Base-by-base conservation (phyloP, 108 stramenopile species). In the Epipyxis sp. region DNA sequence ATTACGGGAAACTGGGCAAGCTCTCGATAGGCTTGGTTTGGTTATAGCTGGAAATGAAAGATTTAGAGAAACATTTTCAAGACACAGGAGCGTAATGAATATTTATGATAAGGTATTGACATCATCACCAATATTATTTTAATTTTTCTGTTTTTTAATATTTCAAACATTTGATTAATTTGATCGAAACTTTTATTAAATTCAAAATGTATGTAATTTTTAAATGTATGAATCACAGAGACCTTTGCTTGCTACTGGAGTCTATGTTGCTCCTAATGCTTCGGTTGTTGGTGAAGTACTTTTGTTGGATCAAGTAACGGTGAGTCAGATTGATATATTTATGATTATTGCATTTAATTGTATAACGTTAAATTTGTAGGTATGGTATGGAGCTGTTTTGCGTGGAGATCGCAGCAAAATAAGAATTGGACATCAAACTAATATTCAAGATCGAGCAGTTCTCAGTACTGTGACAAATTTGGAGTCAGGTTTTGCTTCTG, bases 391-490 rank as follows among this genome's bases (percentile, higher is more conserved):
- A 34, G 85, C 85, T 39, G 85, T 83, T 0, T 59, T 88, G 30
- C 86, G 88, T 0, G 88, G 86, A 40, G 95, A 96, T 80, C 81
- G 86, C 35, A 87, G 81, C 79, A 81, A 84, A 77, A 92, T 96
- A 59, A 89, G 87, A 50, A 91, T 96, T 69, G 95, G 93, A 1
- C 90, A 89, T 65, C 81, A 77, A 27, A 89, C 91, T 78, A 92
- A 88, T 80, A 83, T 96, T 34, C 91, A 91, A 77, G 95, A 95
- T 77, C 91, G 93, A n/a, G 86, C 90, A 0, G 93, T 95, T 40
- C 89, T 95, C 3, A 89, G 84, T 44, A 95, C 93, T 13, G 86
- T 86, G 58, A 79, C 69, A 1, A 44, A 80, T 81, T 41, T 83
- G 81, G 77, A 81, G 62, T 91, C 91, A 30, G 92, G 94, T 39